A percentile compares a stretch with the other conserved stretches of the same genome.
These are phyloP conservation scores for Poterioochromonas sp. DNA, from an alignment of 352 stramenopile genomes.

Conservation along the genomic window DNA sequence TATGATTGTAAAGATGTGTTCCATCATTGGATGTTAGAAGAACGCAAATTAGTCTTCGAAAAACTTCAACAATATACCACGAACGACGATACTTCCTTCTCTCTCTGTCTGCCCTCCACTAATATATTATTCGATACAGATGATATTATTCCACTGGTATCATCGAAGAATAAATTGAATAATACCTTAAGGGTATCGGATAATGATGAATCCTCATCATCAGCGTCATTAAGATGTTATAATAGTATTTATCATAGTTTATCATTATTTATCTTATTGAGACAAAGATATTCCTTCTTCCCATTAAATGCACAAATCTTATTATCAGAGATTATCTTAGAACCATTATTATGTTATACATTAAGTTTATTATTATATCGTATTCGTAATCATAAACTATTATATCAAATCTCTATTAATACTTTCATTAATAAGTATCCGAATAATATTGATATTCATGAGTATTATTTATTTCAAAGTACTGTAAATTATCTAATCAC, in stretches of 20 bases:
- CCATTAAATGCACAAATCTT: neutral
- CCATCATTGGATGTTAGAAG: neutral
- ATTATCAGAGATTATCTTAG: slow-evolving; percentile 5
- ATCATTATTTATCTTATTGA: neutral
- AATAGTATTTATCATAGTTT: neutral
- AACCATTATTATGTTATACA: neutral
- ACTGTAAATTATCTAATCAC: neutral
- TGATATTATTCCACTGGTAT: no score
- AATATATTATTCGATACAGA: no score
- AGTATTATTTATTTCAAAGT: neutral
- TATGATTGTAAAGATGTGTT: neutral
- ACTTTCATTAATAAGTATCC: neutral
- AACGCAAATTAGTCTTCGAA: neutral
- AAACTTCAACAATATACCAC: neutral
- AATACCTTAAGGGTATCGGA: no score
- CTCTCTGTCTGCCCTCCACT: no score
- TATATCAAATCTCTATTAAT: neutral
- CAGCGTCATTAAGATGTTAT: neutral
- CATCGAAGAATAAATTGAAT: neutral
- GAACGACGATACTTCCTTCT: neutral
- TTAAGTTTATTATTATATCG: slow-evolving; percentile 2
- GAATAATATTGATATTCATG: neutral
- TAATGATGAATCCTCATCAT: neutral
- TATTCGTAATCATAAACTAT: neutral
- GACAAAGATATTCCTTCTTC: neutral